Base-by-base conservation (phyloP, 164 flowering plant species). In the Piper betle region DNA sequence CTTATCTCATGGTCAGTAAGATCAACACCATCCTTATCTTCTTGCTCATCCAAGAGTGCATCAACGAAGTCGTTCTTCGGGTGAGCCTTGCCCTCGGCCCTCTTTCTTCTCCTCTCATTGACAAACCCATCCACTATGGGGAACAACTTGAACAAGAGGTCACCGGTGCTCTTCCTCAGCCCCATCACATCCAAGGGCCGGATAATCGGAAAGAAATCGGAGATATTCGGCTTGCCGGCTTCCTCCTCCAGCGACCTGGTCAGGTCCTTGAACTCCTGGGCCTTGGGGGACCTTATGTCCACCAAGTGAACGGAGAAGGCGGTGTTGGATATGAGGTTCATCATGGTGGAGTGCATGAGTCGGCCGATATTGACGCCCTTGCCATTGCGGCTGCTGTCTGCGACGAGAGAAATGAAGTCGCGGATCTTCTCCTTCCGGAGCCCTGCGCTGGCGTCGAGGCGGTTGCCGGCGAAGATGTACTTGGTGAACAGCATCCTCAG, bases 361-460 rank as follows among this genome's bases (percentile, higher is more conserved):
- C 40, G 3, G 11, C 78, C 69, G 11, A 75, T 57, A 46, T 69
- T 52, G 5, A 71, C 67, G 1, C 57, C 62, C 7, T 37, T 40
- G 8, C 72, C 72, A 1, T 37, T 37, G 1, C 19, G 25, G 37
- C 71, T 39, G 5, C 17, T n/a, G 10, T 69, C 25, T 10, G 54
- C 11, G 40, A 72, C 59, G 48, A 42, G 43, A 38, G 39, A 54
- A n/a, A 73, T 8, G 10, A 76, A 68, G 13, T 73, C 66, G 3
- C 63, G 58, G n/a, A 76, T 62, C 68, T 72, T 75, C 43, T 57
- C 13, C 19, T 55, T 55, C 3, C 75, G 39, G 2, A 75, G 71
- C 43, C 20, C 66, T 56, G 62, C 66, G 57, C 41, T 58, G 37
- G 68, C 53, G 54, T 72, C 69, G 4, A 75, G 67, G 43, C 60